phyloP scores from a whole-genome alignment of 2,329 filamentous ascomycete genomes.

The Alternaria brassicicola region DNA sequence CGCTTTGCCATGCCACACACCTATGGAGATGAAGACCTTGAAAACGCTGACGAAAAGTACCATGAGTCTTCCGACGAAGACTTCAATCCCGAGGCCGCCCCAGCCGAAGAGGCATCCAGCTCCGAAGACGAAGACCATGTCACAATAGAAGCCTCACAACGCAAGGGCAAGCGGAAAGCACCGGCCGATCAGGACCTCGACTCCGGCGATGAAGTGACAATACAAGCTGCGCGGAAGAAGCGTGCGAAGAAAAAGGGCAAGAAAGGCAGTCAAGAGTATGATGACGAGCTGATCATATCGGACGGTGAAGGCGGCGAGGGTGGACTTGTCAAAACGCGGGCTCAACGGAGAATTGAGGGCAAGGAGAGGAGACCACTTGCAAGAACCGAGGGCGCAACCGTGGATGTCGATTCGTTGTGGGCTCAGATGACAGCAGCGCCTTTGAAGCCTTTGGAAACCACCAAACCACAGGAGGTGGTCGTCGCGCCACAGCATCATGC shows the following conservation, averaged over 20 bases:
- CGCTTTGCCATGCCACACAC: constrained; percentile 34
- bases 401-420: constrained; percentile 76
- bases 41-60: constrained; percentile 53
- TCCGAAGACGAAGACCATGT: constrained; percentile 50
- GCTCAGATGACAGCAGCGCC: constrained; percentile 65
- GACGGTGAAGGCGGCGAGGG: constrained; percentile 59
- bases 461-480: constrained; percentile 20
- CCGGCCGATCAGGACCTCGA: constrained; percentile 42
- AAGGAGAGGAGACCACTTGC: constrained; percentile 62
- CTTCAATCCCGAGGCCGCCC: constrained; percentile 71
- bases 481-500: constrained; percentile 10
- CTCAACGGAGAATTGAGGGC: constrained; percentile 70
- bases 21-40: constrained; percentile 38
- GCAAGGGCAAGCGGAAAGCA: constrained; percentile 44
- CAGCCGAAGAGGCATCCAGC: constrained; percentile 57
- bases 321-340: constrained; percentile 73
- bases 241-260: constrained; percentile 50
- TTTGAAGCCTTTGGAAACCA: constrained; percentile 32
- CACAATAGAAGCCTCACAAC: constrained; percentile 24
- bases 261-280: constrained; percentile 29
- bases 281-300: constrained; percentile 32
- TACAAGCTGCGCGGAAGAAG: constrained; percentile 65
- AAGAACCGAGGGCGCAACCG: constrained; percentile 65
- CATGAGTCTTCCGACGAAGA: constrained; percentile 74
- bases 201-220: constrained; percentile 74